Evolutionary conservation across 225 moss, liverwort and hornwort genomes (phyloP).

Genomic region (Pseudoscleropodium purum): DNA sequence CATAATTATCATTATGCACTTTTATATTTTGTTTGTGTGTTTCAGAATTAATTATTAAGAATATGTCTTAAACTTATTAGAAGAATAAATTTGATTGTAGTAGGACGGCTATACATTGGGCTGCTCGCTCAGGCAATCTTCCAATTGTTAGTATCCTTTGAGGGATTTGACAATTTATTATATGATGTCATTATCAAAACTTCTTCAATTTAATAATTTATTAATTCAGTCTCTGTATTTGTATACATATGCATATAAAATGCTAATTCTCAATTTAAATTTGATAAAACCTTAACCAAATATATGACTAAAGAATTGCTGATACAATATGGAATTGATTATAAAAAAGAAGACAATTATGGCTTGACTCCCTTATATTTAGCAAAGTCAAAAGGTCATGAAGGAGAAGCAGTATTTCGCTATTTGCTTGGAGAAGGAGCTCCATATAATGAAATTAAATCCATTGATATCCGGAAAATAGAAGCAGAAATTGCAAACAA

Average conservation of each 20-base stretch:
- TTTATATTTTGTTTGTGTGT: no score
- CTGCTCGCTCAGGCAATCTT: slow-evolving; percentile 61
- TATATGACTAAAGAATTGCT: slow-evolving; percentile 40
- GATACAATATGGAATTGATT: slow-evolving; percentile 78
- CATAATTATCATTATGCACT: not conserved
- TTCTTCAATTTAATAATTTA: not conserved
- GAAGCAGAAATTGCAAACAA: slow-evolving; percentile 66
- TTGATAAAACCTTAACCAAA: not conserved
- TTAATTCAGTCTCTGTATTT: not conserved
- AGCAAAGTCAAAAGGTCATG: slow-evolving; percentile 75
- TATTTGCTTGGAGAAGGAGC: slow-evolving; percentile 90
- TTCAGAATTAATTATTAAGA: no score
- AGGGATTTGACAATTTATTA: not conserved
- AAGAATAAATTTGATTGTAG: not conserved
- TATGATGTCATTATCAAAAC: not conserved
- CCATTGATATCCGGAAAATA: slow-evolving; percentile 43
- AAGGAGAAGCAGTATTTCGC: slow-evolving; percentile 87
- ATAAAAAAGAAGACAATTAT: slow-evolving; percentile 54
- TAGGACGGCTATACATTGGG: slow-evolving; percentile 85
- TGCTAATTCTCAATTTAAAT: no score
- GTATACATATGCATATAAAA: not conserved
- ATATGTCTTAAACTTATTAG: not conserved
- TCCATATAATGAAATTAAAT: slow-evolving; percentile 74
- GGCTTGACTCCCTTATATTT: slow-evolving; percentile 82
- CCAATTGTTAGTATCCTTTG: slow-evolving; percentile 84